These are phyloP conservation scores for Globisporangium yorkense DNA, from an alignment of 352 stramenopile genomes.

Conservation along the genomic window DNA sequence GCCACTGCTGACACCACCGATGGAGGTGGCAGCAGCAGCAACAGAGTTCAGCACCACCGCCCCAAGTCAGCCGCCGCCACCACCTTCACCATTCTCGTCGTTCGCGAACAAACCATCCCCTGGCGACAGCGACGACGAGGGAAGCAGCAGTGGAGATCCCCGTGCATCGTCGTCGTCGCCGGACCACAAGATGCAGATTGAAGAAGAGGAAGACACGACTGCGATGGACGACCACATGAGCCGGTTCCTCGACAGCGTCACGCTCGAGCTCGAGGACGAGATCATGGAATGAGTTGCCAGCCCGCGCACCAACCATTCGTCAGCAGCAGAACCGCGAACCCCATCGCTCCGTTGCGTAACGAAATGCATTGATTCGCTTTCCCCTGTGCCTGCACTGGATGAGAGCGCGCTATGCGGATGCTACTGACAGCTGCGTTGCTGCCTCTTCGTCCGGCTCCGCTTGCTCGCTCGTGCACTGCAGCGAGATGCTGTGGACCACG, in stretches of 20 bases:
- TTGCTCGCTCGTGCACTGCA: conserved; percentile 17
- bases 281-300: conserved; percentile 47
- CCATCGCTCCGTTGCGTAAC: not conserved
- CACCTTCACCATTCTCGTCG: not conserved
- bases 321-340: not conserved
- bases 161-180: not conserved
- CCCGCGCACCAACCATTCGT: not conserved
- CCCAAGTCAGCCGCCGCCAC: not conserved
- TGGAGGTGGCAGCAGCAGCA: not conserved
- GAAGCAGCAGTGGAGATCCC: not conserved
- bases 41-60: not conserved
- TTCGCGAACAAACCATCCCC: not conserved
- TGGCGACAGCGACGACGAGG: not conserved
- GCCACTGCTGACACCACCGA: conserved; percentile 3
- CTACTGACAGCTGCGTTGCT: not conserved
- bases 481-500: conserved; percentile 63
- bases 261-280: conserved; percentile 74
- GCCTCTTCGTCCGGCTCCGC: conserved; percentile 6
- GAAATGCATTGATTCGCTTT: not conserved
- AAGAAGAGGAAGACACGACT: not conserved
- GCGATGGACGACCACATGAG: conserved; percentile 76
- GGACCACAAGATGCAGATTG: not conserved
- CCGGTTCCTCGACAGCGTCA: conserved; percentile 75
- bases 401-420: not conserved
- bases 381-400: not conserved